These are phyloP conservation scores for Phytophthora tentaculata DNA, from an alignment of 352 stramenopile species.

Conservation along the genomic window DNA sequence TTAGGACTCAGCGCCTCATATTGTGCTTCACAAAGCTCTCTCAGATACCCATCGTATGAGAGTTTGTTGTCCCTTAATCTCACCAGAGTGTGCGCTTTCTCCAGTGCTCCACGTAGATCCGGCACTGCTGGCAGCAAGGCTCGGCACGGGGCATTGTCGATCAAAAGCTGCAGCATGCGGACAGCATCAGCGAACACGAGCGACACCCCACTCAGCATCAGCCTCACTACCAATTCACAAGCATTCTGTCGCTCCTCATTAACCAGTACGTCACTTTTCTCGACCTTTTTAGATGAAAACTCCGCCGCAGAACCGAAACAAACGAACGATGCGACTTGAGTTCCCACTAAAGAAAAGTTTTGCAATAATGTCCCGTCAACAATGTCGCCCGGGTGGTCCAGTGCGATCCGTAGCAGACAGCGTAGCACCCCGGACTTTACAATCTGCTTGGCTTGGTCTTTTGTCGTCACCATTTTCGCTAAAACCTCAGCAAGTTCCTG, in stretches of 20 bases:
- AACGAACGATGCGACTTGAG: constrained; percentile 34
- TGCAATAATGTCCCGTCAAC: constrained; percentile 15
- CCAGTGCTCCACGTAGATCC: constrained; percentile 68
- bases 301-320: constrained; percentile 22
- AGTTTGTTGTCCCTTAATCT: constrained; percentile 44
- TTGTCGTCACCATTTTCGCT: constrained; percentile 36
- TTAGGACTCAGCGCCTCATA: constrained; percentile 42
- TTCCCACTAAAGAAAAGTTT: constrained; percentile 27
- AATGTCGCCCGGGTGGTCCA: constrained; percentile 29
- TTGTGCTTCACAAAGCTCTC: constrained; percentile 50
- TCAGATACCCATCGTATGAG: constrained; percentile 51
- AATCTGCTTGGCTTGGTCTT: constrained; percentile 57
- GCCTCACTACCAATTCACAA: constrained; percentile 55
- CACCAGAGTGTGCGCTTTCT: constrained; percentile 50
- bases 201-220: constrained; percentile 63
- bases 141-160: constrained; percentile 42
- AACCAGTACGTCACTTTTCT: constrained; percentile 1
- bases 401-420: constrained; percentile 51
- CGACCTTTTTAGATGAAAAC: not conserved
- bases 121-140: constrained; percentile 33
- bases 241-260: constrained; percentile 17
- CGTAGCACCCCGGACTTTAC: constrained; percentile 49
- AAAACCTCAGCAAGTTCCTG: constrained; percentile 44
- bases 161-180: constrained; percentile 67
- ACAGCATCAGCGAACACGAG: constrained; percentile 62